Evolutionary conservation across 306 rosid species (phyloP), one percentile per base, ranked within the genome.

Genomic region (Quercus robur): DNA sequence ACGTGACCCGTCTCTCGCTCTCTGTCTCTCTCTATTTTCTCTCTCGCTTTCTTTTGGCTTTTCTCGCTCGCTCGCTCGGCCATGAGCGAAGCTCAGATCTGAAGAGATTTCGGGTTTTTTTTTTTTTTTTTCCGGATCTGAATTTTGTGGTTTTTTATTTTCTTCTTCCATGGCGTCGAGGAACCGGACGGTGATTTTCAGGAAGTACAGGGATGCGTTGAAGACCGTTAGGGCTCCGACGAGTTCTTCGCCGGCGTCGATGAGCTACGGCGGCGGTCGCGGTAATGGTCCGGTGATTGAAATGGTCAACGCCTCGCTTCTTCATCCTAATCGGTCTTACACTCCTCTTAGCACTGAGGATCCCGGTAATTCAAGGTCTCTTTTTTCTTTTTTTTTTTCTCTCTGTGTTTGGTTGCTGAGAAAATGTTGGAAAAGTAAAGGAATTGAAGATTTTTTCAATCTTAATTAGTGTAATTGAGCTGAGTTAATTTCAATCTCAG

Each of bases 291-390:
- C 97, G 56, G 98, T 96, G 79, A 91, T 96, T 38, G 98, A 96
- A 85, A 79, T 93, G 93, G 92, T 90, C 81, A 94, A 87, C 84
- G 75, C 93, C 4, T 93, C 98, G 77, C 92, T 96, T 56, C 81
- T 93, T 85, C 83, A 91, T 85, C 89, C 84, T 15, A 91, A 90
- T 88, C 96, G 98, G 3, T 86, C 90, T 52, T 96, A 96, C 35
- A 82, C 97, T 80, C 97, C 97, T 11, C 94, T 96, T n/a, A 96
- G 98, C 78, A 93, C 98, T 6, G 97, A 90, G 4, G 99, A 96
- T 89, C 98, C 98, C 33, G 93, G 93, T 59, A 82, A 80, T 91
- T 91, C 97, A 41, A 91, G 99, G 99, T 95, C 72, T 80, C 73
- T 73, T 70, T n/a, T 82, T 71, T 31, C 74, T 23, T 55, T 66